Evolutionary conservation across 225 moss, liverwort and hornwort genomes (phyloP), one percentile per base, ranked within the genome.

Genomic region (Lunularia cruciata): DNA sequence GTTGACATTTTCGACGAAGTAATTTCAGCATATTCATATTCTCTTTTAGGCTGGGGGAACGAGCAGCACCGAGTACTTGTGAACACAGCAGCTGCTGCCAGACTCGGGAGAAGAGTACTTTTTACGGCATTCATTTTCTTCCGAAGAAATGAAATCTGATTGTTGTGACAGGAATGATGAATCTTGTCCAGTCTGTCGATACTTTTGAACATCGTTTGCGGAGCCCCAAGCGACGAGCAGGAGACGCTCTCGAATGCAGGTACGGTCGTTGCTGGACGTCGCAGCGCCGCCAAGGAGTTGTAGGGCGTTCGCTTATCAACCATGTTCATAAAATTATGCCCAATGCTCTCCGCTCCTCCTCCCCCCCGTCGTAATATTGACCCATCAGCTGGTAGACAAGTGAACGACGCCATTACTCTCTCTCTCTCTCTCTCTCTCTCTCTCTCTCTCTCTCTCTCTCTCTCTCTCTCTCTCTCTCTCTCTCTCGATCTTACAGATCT

Each of bases 41-140:
- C 7, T 19, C 33, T 34, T 36, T 60, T 60, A 55, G 1, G 25
- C 57, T 10, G 32, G 33, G 60, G 23, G 25, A 37, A 37, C 18
- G 37, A 39, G 11, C 25, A 61, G 38, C 20, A 40, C 15, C 60
- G 60, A 39, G 36, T 36, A 12, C 6, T 37, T 39, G 38, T 37
- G 7, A 40, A 39, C 20, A 22, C 5, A 11, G 37, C 37, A 16
- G 38, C 3, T 33, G 6, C 7, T 37, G 60, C 3, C 7, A 27
- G 38, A 61, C 15, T 61, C 7, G 60, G 22, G 34, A 13, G 34
- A 6, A 39, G n/a, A 19, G 34, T 36, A n/a, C 36, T 60, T n/a
- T n/a, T n/a, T n/a, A 60, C 15, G 38, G 60, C 60, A 37, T 61
- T 61, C 39, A 61, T 61, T 28, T 61, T 61, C 12, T 38, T 61